These are phyloP conservation scores for Citrullus mucosospermus DNA, from an alignment of 306 rosid species.

Conservation along the genomic window DNA sequence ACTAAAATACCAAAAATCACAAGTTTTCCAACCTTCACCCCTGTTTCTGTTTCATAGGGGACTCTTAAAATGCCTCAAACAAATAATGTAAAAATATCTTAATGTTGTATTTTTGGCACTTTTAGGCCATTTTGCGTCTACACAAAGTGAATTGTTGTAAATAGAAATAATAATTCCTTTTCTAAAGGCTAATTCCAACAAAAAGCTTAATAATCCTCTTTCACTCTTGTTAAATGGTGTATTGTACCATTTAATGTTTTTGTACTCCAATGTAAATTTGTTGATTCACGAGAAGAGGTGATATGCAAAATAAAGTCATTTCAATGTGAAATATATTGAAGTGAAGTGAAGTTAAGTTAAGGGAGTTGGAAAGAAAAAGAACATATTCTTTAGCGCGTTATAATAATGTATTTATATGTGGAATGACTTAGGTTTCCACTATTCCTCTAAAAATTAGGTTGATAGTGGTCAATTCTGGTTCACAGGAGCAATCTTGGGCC, in stretches of 20 bases:
- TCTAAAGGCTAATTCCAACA: too few relatives aligned
- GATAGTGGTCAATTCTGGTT: too few relatives aligned
- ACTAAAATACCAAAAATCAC: not conserved
- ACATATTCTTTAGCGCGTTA: too few relatives aligned
- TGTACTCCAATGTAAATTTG: not conserved
- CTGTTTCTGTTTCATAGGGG: not conserved
- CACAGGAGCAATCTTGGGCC: too few relatives aligned
- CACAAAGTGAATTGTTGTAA: not conserved
- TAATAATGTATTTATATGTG: too few relatives aligned
- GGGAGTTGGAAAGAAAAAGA: too few relatives aligned
- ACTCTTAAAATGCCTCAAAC: not conserved
- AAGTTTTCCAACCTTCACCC: constrained; percentile 15
- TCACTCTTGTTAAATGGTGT: not conserved
- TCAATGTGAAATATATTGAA: too few relatives aligned
- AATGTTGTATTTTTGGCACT: constrained; percentile 4
- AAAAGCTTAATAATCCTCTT: not conserved
- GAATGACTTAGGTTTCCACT: too few relatives aligned
- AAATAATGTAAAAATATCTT: not conserved
- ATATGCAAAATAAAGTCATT: too few relatives aligned
- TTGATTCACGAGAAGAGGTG: too few relatives aligned
- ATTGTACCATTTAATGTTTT: not conserved
- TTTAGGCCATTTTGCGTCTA: not conserved
- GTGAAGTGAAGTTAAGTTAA: too few relatives aligned
- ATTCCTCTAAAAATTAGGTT: too few relatives aligned
- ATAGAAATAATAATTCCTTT: not conserved